Evolutionary conservation across 2,329 filamentous ascomycete genomes (phyloP).

Genomic region (Fusarium equiseti): DNA sequence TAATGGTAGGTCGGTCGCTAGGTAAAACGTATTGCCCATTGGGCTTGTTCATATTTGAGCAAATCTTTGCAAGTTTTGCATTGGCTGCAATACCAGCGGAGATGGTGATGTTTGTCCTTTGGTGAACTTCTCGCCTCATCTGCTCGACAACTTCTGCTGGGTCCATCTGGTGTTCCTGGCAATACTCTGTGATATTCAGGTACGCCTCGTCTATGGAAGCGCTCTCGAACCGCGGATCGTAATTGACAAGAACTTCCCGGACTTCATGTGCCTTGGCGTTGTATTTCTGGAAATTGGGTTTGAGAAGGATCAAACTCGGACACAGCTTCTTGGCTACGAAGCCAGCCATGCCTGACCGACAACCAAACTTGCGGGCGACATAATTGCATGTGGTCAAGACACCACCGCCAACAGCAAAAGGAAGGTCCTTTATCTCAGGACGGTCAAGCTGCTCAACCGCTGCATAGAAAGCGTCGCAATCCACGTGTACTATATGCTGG

Average conservation of each 20-base stretch:
- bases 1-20: slow-evolving; percentile 78
- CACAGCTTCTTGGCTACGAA: slow-evolving; percentile 97
- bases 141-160: slow-evolving; percentile 81
- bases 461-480: slow-evolving; percentile 98
- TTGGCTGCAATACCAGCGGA: slow-evolving; percentile 96
- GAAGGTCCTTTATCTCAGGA: slow-evolving; percentile 85
- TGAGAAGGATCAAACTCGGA: slow-evolving; percentile 83
- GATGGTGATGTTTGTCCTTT: slow-evolving; percentile 85
- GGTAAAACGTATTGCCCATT: slow-evolving; percentile 89
- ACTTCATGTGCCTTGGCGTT: slow-evolving; percentile 90
- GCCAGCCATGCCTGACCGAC: slow-evolving; percentile 93
- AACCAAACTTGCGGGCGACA: slow-evolving; percentile 87
- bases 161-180: slow-evolving; percentile 72
- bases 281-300: slow-evolving; percentile 92
- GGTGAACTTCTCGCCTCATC: slow-evolving; percentile 80
- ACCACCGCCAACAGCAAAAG: slow-evolving; percentile 86
- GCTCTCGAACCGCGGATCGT: slow-evolving; percentile 91
- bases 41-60: slow-evolving; percentile 95
- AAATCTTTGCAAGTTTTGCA: slow-evolving; percentile 93
- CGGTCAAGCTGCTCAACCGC: slow-evolving; percentile 88
- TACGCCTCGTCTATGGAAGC: slow-evolving; percentile 98
- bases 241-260: slow-evolving; percentile 82
- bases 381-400: slow-evolving; percentile 84
- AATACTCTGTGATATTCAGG: slow-evolving; percentile 92
- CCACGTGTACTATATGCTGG: slow-evolving; percentile 89